phyloP scores from a whole-genome alignment of 148 eudicot species.

The Bassia scoparia region DNA sequence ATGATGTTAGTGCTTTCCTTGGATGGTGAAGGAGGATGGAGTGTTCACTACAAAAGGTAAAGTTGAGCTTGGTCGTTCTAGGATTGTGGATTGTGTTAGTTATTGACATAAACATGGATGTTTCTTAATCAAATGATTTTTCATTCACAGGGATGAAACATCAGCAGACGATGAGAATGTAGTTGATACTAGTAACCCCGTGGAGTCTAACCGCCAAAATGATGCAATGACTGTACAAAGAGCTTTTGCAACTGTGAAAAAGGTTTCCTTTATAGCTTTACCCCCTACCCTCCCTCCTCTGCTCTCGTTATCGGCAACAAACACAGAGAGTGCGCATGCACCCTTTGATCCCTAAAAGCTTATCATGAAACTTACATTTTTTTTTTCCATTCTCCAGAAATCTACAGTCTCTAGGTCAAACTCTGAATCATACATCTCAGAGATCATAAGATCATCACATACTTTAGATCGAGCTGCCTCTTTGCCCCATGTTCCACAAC shows the following conservation, averaged over 20 bases:
- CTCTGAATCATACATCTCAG: conserved; percentile 66
- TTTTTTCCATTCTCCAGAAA: conserved; percentile 37
- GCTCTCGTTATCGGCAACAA: background rate
- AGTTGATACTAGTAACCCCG: conserved; percentile 32
- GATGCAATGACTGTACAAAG: conserved; percentile 94
- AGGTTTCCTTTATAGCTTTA: conserved; percentile 36
- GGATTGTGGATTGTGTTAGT: background rate
- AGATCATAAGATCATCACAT: conserved; percentile 64
- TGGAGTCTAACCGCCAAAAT: conserved; percentile 73
- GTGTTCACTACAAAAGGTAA: conserved; percentile 76
- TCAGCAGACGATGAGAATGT: conserved; percentile 38
- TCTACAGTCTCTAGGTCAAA: conserved; percentile 57
- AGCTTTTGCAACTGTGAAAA: conserved; percentile 78
- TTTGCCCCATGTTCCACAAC: conserved; percentile 68
- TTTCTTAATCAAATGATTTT: conserved; percentile 21
- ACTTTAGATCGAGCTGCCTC: conserved; percentile 28
- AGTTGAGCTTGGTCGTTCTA: conserved; percentile 14
- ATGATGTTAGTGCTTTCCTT: conserved; percentile 89
- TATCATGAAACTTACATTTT: conserved; percentile 7
- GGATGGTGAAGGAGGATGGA: conserved; percentile 99
- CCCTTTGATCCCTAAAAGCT: background rate
- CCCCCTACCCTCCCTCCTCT: background rate
- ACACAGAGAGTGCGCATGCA: too few species aligned
- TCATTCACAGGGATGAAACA: conserved; percentile 55
- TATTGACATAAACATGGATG: background rate